phyloP scores from a whole-genome alignment of 1,284 basidiomycete species.

The Trichosporon inkin region DNA sequence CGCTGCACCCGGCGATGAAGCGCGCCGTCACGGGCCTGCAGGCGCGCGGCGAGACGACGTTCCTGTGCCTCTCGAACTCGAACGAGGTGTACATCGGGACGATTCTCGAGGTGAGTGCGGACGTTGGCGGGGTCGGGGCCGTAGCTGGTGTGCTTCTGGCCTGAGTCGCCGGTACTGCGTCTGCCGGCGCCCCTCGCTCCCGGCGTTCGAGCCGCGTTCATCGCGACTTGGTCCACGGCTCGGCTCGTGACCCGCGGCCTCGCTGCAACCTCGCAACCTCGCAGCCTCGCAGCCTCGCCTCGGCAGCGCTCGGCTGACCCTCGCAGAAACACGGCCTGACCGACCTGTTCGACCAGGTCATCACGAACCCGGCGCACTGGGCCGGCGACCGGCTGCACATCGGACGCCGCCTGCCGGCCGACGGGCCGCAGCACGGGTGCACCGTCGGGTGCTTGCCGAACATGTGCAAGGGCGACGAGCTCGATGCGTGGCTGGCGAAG shows the following conservation, averaged over 20 bases:
- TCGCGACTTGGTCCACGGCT: too few species aligned
- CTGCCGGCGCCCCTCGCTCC: too few species aligned
- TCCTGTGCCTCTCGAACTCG: conserved; percentile 89
- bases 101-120: conserved; percentile 65
- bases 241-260: too few species aligned
- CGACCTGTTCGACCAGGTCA: conserved; percentile 73
- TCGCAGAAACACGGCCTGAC: conserved; percentile 60
- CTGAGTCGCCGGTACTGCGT: too few species aligned
- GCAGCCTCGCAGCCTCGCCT: not conserved
- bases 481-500: conserved; percentile 71
- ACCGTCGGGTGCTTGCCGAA: conserved; percentile 86
- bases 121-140: too few species aligned
- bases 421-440: conserved; percentile 76
- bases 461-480: conserved; percentile 98
- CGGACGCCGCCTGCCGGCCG: conserved; percentile 67
- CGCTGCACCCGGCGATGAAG: conserved; percentile 96
- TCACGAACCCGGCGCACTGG: conserved; percentile 92
- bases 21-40: conserved; percentile 78
- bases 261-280: not conserved
- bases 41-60: conserved; percentile 61
- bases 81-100: conserved; percentile 89
- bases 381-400: conserved; percentile 70
- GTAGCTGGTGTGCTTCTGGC: too few species aligned
- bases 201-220: too few species aligned
- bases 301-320: not conserved